Base-by-base conservation (phyloP, 495 filamentous ascomycete genomes). In the Trichoderma erinaceum region DNA sequence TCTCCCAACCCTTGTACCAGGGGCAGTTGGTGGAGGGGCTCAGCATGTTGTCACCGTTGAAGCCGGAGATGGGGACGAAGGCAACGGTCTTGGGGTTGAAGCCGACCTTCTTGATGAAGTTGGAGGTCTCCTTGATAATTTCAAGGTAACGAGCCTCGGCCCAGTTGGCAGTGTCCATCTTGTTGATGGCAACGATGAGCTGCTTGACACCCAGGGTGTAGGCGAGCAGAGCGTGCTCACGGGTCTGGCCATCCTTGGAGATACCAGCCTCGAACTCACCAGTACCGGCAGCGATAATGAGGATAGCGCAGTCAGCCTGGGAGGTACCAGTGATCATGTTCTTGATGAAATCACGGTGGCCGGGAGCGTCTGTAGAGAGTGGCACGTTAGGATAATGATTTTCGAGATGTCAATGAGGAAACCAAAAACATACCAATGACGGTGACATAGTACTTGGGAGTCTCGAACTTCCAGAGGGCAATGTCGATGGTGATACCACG, bases 211-310 rank as follows among this genome's bases (percentile, higher is more conserved):
- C 95, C 69, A 99, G 92, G 83, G 95, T 99, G 90, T 96, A 99
- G 81, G 95, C 95, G 80, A 99, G 94, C 79, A 99, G 89, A 86
- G 95, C 95, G 90, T 99, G 95, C 91, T 99, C 95, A 90, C 95
- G 95, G 75, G 95, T 99, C 90, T 99, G 95, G 84, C 95, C 95
- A 91, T 99, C 95, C 91, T 99, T 99, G 89, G 95, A 99, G 90
- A 99, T 99, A 98, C 95, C 95, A 90, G 95, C 95, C 89, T 99
- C 95, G 88, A 99, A 99, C 87, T 99, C 95, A 97, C 95, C 95
- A 91, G 93, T 97, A 85, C 95, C 95, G 77, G 95, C 93, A 75
- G 94, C 95, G 84, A 99, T 99, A 86, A 99, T 98, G 88, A 99
- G 94, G 83, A 99, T 91, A 77, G 96, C 95, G 84, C 93, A 98